Evolutionary conservation across 768 basidiomycete genomes (phyloP).

Genomic region (Podaxis rugospora): DNA sequence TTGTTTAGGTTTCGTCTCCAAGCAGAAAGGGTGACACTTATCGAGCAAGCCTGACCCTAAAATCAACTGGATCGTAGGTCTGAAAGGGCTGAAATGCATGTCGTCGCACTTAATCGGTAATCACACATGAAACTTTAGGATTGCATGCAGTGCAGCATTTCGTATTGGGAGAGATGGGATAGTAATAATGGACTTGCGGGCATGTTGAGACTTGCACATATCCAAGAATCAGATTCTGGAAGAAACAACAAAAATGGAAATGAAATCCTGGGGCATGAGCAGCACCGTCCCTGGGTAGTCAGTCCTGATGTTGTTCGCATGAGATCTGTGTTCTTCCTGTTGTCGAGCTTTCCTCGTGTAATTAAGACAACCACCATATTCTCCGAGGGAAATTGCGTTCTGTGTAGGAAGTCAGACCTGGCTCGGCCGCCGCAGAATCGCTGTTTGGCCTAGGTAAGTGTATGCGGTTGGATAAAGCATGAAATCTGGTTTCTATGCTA

Average conservation of each 20-base stretch:
- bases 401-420: neutral
- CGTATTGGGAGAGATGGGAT: neutral
- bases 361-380: neutral
- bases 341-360: neutral
- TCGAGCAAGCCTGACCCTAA: too few relatives aligned
- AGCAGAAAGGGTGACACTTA: too few relatives aligned
- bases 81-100: neutral
- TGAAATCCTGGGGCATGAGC: neutral
- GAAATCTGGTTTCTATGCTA: neutral
- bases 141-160: neutral
- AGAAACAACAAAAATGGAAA: neutral
- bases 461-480: neutral
- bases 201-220: too few relatives aligned
- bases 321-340: neutral
- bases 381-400: too few relatives aligned
- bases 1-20: too few relatives aligned
- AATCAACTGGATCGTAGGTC: too few relatives aligned
- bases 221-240: neutral
- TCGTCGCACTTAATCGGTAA: neutral
- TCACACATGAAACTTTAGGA: neutral
- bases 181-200: neutral
- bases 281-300: neutral
- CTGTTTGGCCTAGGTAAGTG: neutral
- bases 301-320: neutral
- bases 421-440: neutral